Conservation (phyloP, 148 eudicot species). For the Beta vulgaris region DNA sequence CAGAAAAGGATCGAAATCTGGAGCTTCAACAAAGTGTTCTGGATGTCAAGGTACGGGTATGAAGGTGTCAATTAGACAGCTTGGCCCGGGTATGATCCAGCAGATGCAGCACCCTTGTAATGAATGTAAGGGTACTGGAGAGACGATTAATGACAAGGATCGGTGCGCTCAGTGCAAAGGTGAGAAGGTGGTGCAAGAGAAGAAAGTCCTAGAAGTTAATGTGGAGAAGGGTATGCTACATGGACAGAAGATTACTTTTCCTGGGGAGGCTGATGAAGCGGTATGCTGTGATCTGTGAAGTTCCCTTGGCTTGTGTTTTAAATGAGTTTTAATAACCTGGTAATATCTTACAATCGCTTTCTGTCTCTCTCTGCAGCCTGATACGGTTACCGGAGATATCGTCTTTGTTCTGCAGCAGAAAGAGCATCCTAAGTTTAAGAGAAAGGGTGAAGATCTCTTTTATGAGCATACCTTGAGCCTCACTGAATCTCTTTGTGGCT, state of each 20-base stretch:
- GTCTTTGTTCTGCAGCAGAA: conserved; percentile 69
- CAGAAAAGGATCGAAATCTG: conserved; percentile 77
- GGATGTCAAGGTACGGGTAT: conserved; percentile 71
- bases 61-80: conserved; percentile 61
- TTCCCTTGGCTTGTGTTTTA: not conserved
- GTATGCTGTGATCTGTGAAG: conserved; percentile 34
- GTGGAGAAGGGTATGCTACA: conserved; percentile 83
- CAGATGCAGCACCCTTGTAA: conserved; percentile 79
- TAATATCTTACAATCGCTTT: not conserved
- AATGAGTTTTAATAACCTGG: not conserved
- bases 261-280: conserved; percentile 81
- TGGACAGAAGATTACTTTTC: conserved; percentile 65
- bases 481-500: conserved; percentile 61
- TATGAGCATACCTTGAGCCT: conserved; percentile 60
- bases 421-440: conserved; percentile 66
- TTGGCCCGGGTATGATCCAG: conserved; percentile 74
- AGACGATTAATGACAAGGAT: conserved; percentile 55
- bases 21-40: conserved; percentile 61
- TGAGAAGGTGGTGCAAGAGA: conserved; percentile 61
- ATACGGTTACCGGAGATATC: conserved; percentile 59
- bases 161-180: conserved; percentile 71
- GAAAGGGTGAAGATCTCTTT: conserved; percentile 76
- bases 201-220: conserved; percentile 62
- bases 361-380: conserved; percentile 45
- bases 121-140: conserved; percentile 74